These are phyloP conservation scores for Cerioporus squamosus DNA, from an alignment of 1,284 basidiomycete species.

Conservation along the genomic window DNA sequence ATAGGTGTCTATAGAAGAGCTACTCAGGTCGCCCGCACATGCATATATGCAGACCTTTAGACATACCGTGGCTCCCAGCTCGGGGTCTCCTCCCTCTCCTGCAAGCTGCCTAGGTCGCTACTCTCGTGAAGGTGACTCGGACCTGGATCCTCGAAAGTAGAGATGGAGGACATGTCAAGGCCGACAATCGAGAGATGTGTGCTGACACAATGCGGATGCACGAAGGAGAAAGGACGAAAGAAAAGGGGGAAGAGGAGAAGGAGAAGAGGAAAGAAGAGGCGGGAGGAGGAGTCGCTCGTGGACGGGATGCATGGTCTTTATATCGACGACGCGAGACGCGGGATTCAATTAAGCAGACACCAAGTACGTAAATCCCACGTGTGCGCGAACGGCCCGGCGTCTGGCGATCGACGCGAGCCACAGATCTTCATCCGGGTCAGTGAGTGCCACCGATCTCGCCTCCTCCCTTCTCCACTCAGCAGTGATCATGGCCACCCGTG, in stretches of 20 bases:
- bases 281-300: not conserved
- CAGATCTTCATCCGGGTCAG: no score
- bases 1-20: conserved; percentile 21
- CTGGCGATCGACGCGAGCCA: not conserved
- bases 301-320: conserved; percentile 5
- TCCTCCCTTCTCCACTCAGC: no score
- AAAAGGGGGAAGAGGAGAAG: conserved; percentile 2
- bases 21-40: not conserved
- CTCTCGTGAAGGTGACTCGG: conserved; percentile 6
- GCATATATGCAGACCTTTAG: not conserved
- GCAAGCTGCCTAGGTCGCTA: conserved; percentile 15
- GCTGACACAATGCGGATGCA: not conserved
- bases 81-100: conserved; percentile 16
- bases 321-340: conserved; percentile 4
- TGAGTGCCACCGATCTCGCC: no score
- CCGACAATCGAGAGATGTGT: not conserved
- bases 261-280: conserved; percentile 6
- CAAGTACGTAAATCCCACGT: conserved; percentile 15
- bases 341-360: conserved; percentile 21
- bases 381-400: not conserved
- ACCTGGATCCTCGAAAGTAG: conserved; percentile 13
- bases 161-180: conserved; percentile 17
- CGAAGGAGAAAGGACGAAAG: not conserved
- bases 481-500: no score
- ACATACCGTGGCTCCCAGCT: conserved; percentile 24